A percentile compares a stretch with the other conserved stretches of the same genome.
phyloP scores from a whole-genome alignment of 108 stramenopile species.

The Mediolabrus comicus region DNA sequence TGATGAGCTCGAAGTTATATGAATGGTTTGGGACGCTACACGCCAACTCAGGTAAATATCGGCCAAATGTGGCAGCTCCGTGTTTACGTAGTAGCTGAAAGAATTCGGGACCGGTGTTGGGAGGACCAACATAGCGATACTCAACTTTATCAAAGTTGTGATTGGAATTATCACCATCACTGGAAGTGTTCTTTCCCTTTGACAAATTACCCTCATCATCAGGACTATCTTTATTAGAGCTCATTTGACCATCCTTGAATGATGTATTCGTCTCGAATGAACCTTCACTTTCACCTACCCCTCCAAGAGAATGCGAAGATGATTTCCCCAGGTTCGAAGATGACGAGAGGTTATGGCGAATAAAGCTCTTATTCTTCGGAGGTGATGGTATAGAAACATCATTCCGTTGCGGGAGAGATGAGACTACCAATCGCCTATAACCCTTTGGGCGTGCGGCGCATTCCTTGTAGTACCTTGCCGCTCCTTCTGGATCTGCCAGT shows the following conservation, averaged over 20 bases:
- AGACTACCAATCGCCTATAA: slow-evolving; percentile 41
- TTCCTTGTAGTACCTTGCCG: slow-evolving; percentile 34
- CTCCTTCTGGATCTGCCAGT: slow-evolving; percentile 8
- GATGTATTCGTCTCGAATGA: neutral
- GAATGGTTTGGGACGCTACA: slow-evolving; percentile 46
- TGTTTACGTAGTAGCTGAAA: slow-evolving; percentile 36
- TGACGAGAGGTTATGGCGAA: neutral
- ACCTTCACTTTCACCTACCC: neutral
- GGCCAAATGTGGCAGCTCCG: slow-evolving; percentile 38
- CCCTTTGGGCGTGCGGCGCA: slow-evolving; percentile 38
- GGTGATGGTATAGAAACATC: slow-evolving; percentile 15
- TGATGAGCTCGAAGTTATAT: slow-evolving; percentile 26
- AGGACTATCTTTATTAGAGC: neutral
- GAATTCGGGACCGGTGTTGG: slow-evolving; percentile 29
- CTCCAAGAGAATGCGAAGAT: neutral
- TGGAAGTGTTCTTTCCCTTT: neutral
- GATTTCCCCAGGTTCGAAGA: neutral
- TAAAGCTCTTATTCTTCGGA: neutral
- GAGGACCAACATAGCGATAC: slow-evolving; percentile 35
- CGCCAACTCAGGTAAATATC: slow-evolving; percentile 44
- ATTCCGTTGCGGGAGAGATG: slow-evolving; percentile 1
- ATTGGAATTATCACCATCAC: slow-evolving; percentile 10
- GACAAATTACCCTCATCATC: neutral
- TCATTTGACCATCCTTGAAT: neutral
- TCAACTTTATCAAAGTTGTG: slow-evolving; percentile 34